A percentile compares a stretch with the other conserved stretches of the same genome.
These are phyloP conservation scores for Pelargonium australe DNA, from an alignment of 441 rosid species.

Conservation along the genomic window DNA sequence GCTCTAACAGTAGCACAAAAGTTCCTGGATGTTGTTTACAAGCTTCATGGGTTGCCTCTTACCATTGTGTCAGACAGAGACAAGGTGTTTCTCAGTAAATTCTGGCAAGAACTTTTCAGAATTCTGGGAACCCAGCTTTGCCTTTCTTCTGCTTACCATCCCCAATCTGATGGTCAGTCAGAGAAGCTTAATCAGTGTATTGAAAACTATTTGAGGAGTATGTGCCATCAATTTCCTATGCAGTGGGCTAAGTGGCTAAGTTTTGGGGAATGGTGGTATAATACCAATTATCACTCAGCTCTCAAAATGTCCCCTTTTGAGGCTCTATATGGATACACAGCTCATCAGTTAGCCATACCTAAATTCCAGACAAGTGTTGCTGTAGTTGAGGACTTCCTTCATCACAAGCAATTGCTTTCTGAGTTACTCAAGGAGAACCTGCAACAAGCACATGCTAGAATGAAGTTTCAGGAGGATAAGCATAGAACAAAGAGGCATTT, in stretches of 20 bases:
- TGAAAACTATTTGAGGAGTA: background rate
- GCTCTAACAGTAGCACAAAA: background rate
- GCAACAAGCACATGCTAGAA: background rate
- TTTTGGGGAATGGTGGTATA: background rate
- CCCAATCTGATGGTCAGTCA: background rate
- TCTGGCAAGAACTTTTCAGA: background rate
- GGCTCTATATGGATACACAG: background rate
- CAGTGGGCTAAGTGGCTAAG: background rate
- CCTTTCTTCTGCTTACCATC: background rate
- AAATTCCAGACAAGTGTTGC: background rate
- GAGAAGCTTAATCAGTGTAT: background rate
- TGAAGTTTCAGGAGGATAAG: background rate
- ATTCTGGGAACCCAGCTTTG: background rate
- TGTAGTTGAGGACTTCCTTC: background rate
- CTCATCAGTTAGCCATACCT: background rate
- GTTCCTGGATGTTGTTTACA: too few species aligned
- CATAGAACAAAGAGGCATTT: background rate
- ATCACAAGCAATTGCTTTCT: too few species aligned
- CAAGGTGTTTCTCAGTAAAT: background rate
- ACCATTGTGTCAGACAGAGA: background rate
- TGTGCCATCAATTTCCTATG: background rate
- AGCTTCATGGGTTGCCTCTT: background rate
- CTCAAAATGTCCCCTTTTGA: background rate
- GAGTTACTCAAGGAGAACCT: background rate
- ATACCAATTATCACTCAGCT: background rate